Evolutionary conservation across 225 moss, liverwort and hornwort species (phyloP).

Genomic region (Anthoceros angustus): DNA sequence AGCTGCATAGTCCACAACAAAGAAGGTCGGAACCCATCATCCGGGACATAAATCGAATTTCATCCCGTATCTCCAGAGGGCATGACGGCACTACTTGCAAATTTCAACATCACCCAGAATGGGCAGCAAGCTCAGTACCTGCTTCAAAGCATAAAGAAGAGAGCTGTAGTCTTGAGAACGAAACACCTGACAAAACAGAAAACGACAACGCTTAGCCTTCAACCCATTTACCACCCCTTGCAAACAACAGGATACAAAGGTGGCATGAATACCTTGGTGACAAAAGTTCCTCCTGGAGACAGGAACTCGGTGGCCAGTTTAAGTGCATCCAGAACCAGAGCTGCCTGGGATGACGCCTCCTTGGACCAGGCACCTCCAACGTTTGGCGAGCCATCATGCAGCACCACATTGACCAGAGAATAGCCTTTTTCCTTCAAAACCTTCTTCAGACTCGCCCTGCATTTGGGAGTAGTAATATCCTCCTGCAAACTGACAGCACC

Average conservation of each 20-base stretch:
- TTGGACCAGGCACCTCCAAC: conserved; percentile 90
- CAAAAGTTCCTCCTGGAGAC: conserved; percentile 78
- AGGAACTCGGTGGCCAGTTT: conserved; percentile 75
- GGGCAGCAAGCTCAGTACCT: conserved; percentile 17
- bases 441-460: conserved; percentile 64
- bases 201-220: not conserved
- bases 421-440: conserved; percentile 68
- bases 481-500: conserved; percentile 83
- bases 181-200: conserved; percentile 43
- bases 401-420: conserved; percentile 76
- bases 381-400: conserved; percentile 96
- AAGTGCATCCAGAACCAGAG: conserved; percentile 82
- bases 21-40: not conserved
- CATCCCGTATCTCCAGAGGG: not conserved
- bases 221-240: not conserved
- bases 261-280: conserved; percentile 48
- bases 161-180: conserved; percentile 97
- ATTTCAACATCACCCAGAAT: not conserved
- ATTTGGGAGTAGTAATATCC: conserved; percentile 83
- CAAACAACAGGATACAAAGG: not conserved
- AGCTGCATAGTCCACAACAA: conserved; percentile 20
- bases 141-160: conserved; percentile 95
- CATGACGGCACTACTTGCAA: not conserved
- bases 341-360: conserved; percentile 61
- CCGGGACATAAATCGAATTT: not conserved